Percentiles rank a stretch among this genome's conserved stretches.
Evolutionary conservation across 495 filamentous ascomycete species (phyloP).

Genomic region (Niebla homalea): DNA sequence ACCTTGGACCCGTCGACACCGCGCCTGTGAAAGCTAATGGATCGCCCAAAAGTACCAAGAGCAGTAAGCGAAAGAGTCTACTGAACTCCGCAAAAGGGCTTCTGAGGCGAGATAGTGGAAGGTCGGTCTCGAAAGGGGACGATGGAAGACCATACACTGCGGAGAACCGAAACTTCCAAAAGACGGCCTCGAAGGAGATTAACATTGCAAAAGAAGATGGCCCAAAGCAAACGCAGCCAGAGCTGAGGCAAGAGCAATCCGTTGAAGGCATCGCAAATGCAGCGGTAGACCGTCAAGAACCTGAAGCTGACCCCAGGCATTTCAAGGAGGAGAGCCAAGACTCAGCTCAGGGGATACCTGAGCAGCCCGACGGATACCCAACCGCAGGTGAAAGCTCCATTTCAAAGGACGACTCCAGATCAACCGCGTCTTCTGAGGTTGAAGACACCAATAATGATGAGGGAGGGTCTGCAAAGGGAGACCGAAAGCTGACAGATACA

Average conservation of each 20-base stretch:
- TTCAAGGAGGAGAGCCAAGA: neutral
- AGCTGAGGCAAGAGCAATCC: neutral
- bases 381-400: neutral
- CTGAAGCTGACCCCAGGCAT: neutral
- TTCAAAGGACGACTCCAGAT: neutral
- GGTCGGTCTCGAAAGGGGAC: slow-evolving; percentile 8
- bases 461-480: neutral
- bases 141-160: slow-evolving; percentile 12
- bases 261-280: neutral
- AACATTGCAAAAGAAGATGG: neutral
- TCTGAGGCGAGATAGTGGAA: slow-evolving; percentile 26
- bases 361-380: neutral
- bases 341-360: neutral
- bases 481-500: slow-evolving; percentile 28
- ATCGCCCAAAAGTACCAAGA: slow-evolving; percentile 22
- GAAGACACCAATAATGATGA: neutral
- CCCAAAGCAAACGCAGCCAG: neutral
- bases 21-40: slow-evolving; percentile 22
- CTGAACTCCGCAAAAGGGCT: slow-evolving; percentile 26
- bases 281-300: neutral
- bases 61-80: slow-evolving; percentile 14
- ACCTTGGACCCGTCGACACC: slow-evolving; percentile 12
- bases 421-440: neutral
- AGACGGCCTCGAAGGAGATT: neutral
- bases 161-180: slow-evolving; percentile 10